Evolutionary conservation across 1,284 basidiomycete species (phyloP).

Genomic region (Microbotryum lychnidis-dioicae): DNA sequence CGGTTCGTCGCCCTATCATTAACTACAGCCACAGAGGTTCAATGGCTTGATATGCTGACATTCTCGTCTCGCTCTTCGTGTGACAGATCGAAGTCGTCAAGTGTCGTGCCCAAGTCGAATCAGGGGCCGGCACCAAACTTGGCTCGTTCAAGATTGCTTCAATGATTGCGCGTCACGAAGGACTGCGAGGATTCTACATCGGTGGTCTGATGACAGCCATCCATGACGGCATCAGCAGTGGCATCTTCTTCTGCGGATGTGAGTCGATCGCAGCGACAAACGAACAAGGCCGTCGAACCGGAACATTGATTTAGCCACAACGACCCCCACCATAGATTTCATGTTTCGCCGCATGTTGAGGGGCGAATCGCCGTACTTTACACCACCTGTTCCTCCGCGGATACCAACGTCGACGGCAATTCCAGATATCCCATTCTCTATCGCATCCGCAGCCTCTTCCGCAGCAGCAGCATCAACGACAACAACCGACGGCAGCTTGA

Average conservation of each 20-base stretch:
- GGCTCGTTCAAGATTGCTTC: conserved; percentile 33
- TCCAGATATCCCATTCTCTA: not conserved
- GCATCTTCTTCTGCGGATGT: conserved; percentile 36
- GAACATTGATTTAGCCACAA: not conserved
- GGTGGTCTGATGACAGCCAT: conserved; percentile 37
- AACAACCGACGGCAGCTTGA: conserved; percentile 7
- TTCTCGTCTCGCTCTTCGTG: not conserved
- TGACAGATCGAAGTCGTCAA: conserved; percentile 38
- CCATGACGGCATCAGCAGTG: conserved; percentile 34
- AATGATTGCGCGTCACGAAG: conserved; percentile 33
- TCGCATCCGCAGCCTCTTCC: not conserved
- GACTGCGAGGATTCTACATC: conserved; percentile 35
- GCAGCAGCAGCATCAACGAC: conserved; percentile 2
- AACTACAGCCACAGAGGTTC: not conserved
- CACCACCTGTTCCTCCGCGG: conserved; percentile 2
- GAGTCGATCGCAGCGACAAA: not conserved
- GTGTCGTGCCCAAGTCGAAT: conserved; percentile 36
- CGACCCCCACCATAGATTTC: conserved; percentile 23
- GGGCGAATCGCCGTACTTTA: conserved; percentile 25
- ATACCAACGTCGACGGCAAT: conserved; percentile 1
- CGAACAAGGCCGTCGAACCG: not conserved
- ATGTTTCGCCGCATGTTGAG: conserved; percentile 30
- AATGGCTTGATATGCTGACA: not conserved
- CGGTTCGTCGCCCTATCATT: conserved; percentile 23
- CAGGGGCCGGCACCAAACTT: conserved; percentile 23